Percentiles rank a stretch among this genome's conserved stretches.
Conservation (phyloP, 495 filamentous ascomycete genomes). For the Xylaria bambusicola region DNA sequence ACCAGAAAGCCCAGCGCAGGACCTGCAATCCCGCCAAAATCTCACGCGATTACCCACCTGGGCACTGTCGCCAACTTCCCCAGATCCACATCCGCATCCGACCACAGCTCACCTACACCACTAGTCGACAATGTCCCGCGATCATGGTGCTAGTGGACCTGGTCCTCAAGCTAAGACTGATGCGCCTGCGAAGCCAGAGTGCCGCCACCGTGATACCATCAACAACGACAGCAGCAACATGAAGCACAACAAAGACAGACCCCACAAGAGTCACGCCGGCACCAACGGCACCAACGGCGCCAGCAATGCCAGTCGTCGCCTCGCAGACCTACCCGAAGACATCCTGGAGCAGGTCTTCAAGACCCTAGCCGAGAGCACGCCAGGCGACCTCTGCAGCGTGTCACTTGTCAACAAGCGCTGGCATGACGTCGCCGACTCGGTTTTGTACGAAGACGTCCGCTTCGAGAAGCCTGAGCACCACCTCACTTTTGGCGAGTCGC, state of each 20-base stretch:
- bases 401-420: conserved; percentile 31
- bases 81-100: conserved; percentile 21
- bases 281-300: not conserved
- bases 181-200: conserved; percentile 2
- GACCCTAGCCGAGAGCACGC: conserved; percentile 16
- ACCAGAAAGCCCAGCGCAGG: conserved; percentile 3
- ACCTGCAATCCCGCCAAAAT: conserved; percentile 10
- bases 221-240: not conserved
- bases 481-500: conserved; percentile 36
- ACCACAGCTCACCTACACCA: conserved; percentile 1
- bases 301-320: not conserved
- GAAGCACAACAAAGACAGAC: not conserved
- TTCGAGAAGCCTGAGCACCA: conserved; percentile 35
- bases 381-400: conserved; percentile 30
- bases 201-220: not conserved
- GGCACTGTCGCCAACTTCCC: conserved; percentile 22
- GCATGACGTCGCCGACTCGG: conserved; percentile 32
- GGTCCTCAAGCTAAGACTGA: conserved; percentile 7
- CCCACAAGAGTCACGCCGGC: not conserved
- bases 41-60: conserved; percentile 11
- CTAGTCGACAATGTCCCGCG: conserved; percentile 18
- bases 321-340: conserved; percentile 26
- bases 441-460: conserved; percentile 33
- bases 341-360: conserved; percentile 33
- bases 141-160: conserved; percentile 10